Evolutionary conservation across 1,284 basidiomycete species (phyloP).

Genomic region (Papiliotrema nemorosa): DNA sequence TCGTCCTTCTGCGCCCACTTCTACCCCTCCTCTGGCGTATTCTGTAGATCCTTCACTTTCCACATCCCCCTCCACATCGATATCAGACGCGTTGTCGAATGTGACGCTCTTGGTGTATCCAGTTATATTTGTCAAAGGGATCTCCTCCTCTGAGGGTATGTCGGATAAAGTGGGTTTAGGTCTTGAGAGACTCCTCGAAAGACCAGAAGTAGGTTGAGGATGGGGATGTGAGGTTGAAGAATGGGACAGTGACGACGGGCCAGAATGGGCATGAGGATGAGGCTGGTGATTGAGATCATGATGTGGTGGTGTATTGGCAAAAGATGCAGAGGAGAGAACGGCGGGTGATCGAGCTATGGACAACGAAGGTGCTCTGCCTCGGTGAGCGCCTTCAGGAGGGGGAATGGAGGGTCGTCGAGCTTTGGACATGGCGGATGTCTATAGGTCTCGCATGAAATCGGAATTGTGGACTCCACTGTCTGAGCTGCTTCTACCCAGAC

Average conservation of each 20-base stretch:
- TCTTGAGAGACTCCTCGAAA: too few species aligned
- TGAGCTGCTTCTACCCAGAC: neutral
- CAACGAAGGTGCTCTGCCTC: conserved; percentile 14
- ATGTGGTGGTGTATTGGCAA: conserved; percentile 4
- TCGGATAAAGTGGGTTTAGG: neutral
- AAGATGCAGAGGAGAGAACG: conserved; percentile 13
- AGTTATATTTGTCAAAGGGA: neutral
- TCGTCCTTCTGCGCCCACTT: neutral
- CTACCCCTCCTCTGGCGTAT: neutral
- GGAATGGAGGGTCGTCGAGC: neutral
- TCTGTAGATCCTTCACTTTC: too few species aligned
- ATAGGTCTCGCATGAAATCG: neutral
- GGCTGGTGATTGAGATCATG: neutral
- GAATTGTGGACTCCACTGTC: too few species aligned
- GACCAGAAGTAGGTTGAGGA: neutral
- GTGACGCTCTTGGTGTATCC: conserved; percentile 1
- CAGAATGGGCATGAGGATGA: neutral
- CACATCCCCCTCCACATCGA: too few species aligned
- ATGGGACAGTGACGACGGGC: neutral
- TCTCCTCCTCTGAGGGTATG: neutral
- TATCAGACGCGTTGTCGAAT: too few species aligned
- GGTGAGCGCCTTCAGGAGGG: neutral
- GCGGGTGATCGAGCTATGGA: conserved; percentile 25
- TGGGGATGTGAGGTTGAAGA: neutral
- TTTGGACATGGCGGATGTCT: neutral